These are phyloP conservation scores for Scedosporium apiospermum DNA, from an alignment of 2,329 filamentous ascomycete species.

Conservation along the genomic window DNA sequence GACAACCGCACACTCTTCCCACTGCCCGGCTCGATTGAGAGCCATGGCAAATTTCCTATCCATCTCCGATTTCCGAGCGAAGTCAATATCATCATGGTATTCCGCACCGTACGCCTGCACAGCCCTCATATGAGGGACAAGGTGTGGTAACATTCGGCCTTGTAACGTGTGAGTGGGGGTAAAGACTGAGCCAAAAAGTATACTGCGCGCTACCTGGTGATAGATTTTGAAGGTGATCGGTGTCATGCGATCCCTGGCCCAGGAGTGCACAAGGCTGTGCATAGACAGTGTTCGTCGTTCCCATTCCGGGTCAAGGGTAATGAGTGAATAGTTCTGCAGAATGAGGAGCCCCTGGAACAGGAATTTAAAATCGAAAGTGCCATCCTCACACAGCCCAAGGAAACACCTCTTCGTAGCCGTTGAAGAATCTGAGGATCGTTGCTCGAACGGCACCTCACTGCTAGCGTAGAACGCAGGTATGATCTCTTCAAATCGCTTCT, in stretches of 20 bases:
- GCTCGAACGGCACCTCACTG: neutral
- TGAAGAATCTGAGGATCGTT: neutral
- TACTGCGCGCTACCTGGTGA: conserved; percentile 1
- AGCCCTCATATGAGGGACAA: conserved; percentile 6
- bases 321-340: neutral
- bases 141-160: neutral
- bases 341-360: neutral
- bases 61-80: neutral
- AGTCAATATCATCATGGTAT: neutral
- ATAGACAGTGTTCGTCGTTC: conserved; percentile 10
- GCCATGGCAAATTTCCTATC: conserved; percentile 4
- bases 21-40: neutral
- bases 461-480: neutral
- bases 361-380: neutral
- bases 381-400: neutral
- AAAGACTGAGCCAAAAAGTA: conserved; percentile 1
- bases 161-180: neutral
- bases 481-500: neutral
- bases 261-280: conserved; percentile 16
- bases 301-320: neutral
- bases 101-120: neutral
- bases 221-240: neutral
- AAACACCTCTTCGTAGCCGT: neutral
- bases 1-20: neutral
- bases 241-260: conserved; percentile 13